A percentile compares a stretch with the other conserved stretches of the same genome.
These are phyloP conservation scores for Candida dubliniensis DNA, from an alignment of 1,139 yeast genomes.

Conservation along the genomic window DNA sequence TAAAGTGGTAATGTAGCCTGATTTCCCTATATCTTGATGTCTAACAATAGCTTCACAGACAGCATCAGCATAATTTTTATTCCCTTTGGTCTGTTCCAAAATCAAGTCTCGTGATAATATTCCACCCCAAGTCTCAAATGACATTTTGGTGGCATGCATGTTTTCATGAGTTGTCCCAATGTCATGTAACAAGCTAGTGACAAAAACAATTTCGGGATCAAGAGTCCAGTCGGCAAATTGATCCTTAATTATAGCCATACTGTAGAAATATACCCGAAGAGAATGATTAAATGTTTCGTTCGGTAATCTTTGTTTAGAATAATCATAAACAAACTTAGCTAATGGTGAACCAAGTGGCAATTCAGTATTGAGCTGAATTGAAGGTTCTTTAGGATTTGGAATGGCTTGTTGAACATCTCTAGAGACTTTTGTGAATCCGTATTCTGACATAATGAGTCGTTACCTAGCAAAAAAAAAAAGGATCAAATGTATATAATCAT, in stretches of 20 bases:
- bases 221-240: constrained; percentile 39
- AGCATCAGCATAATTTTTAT: constrained; percentile 37
- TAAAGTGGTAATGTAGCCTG: constrained; percentile 37
- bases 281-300: constrained; percentile 31
- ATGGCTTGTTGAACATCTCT: constrained; percentile 31
- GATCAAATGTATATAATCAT: neutral
- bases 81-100: constrained; percentile 21
- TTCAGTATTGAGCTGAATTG: constrained; percentile 21
- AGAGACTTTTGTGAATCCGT: constrained; percentile 34
- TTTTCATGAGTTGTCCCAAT: constrained; percentile 38
- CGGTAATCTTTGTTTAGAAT: constrained; percentile 29
- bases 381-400: constrained; percentile 28
- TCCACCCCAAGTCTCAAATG: constrained; percentile 42
- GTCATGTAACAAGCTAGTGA: constrained; percentile 37
- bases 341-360: constrained; percentile 23
- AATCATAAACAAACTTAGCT: constrained; percentile 22
- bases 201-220: constrained; percentile 31
- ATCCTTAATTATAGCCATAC: constrained; percentile 35
- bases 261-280: constrained; percentile 34
- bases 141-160: constrained; percentile 36
- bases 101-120: constrained; percentile 32
- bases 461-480: neutral
- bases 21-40: constrained; percentile 38
- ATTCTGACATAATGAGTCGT: constrained; percentile 23
- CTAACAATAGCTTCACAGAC: constrained; percentile 40